Evolutionary conservation across 1,284 basidiomycete genomes (phyloP), one percentile per base, ranked within the genome.

Genomic region (Puccinia triticina): DNA sequence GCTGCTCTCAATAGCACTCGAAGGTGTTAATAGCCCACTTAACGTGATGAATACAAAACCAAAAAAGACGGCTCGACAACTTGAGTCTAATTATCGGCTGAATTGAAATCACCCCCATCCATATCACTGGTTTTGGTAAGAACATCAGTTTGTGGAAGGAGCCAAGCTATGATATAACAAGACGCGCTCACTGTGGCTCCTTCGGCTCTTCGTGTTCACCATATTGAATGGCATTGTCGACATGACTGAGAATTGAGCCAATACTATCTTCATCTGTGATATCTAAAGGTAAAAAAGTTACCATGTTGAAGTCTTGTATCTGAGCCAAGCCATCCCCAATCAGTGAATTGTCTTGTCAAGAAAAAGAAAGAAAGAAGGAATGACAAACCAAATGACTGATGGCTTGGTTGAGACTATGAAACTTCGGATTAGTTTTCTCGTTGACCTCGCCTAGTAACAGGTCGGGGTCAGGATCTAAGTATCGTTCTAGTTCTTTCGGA

Each of bases 271-370:
- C 91, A 84, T 92, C 91, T 2, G 94, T 93, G 74, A 98, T 91
- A 88, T 99, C 95, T 66, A 99, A 90, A 0, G 97, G 96, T 57
- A 99, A 89, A 89, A 99, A 99, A 1, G 94, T 95, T 5, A 99
- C 97, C 82, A 99, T 91, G 73, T 96, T 96, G 87, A 98, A 96
- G 86, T 99, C 97, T 87, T 98, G 95, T 87, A 99, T 98, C 94
- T 97, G 87, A 67, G 14, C 64, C 48, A 73, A 67, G 34, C 43
- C 11, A 18, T 26, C 55, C 61, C 18, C 34, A 11, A 26, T 73
- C 43, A 40, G 83, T 71, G 64, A 40, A 53, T 14, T 57, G 83
- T 74, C 59, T 48, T 74, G 29, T 66, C 37, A 80, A 34, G 8
- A n/a, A 83, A 40, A 67, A 81, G 66, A 37, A 80, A 75, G 57